Conservation (phyloP, 768 basidiomycete species). For the Austroboletus eburneus region DNA sequence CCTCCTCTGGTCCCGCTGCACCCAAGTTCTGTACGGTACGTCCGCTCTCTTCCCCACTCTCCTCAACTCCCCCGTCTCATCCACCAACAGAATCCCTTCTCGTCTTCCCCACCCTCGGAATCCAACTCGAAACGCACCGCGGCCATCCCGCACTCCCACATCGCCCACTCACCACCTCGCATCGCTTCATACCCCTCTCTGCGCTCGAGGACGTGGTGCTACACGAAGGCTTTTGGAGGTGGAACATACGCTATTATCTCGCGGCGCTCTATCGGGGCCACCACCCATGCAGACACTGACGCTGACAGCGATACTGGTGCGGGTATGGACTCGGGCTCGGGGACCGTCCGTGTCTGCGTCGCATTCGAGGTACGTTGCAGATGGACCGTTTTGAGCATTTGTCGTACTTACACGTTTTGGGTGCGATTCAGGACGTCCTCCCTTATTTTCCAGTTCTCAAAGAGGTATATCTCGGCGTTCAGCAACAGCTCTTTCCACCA, state of each 20-base stretch:
- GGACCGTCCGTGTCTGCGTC: conserved; percentile 41
- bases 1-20: conserved; percentile 36
- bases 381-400: too few species aligned
- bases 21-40: conserved; percentile 48
- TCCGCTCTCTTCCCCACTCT: neutral
- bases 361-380: conserved; percentile 56
- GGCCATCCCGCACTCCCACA: conserved; percentile 41
- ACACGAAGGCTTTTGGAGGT: conserved; percentile 68
- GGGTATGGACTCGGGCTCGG: neutral
- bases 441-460: conserved; percentile 61
- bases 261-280: conserved; percentile 34
- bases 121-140: conserved; percentile 70
- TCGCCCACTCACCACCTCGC: conserved; percentile 28
- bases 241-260: conserved; percentile 71
- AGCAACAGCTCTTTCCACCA: conserved; percentile 36
- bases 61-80: too few species aligned
- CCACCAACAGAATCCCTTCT: conserved; percentile 58
- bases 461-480: conserved; percentile 58
- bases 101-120: conserved; percentile 59
- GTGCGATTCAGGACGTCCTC: conserved; percentile 58
- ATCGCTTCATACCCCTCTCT: conserved; percentile 57
- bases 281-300: neutral
- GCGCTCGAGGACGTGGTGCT: conserved; percentile 60
- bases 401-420: too few species aligned
- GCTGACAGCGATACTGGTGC: neutral